Conservation (phyloP, 2,329 filamentous ascomycete species). For the Lachnellula arida region DNA sequence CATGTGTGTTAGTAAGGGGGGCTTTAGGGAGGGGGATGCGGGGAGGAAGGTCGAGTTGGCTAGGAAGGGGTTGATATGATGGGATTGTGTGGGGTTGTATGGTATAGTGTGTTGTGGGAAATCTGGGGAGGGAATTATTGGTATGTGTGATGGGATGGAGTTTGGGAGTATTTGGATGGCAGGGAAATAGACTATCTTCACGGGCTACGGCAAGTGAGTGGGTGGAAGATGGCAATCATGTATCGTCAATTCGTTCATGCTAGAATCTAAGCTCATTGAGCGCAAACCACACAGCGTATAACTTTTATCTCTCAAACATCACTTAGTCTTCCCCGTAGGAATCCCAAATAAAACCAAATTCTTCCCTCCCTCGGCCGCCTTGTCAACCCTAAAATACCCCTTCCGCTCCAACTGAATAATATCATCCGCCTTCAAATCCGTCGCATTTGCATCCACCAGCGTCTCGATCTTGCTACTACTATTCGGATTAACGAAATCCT, state of each 20-base stretch:
- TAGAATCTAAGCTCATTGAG: neutral
- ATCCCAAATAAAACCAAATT: conserved; percentile 64
- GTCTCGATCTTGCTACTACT: conserved; percentile 73
- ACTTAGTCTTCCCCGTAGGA: conserved; percentile 55
- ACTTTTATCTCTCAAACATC: conserved; percentile 1
- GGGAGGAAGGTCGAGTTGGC: conserved; percentile 74
- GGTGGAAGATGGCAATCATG: neutral
- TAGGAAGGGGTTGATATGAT: conserved; percentile 68
- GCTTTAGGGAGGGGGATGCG: conserved; percentile 67
- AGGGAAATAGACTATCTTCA: neutral
- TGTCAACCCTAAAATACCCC: conserved; percentile 85
- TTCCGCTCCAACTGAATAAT: conserved; percentile 95
- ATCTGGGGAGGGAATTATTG: neutral
- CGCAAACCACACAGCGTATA: neutral
- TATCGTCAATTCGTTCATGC: conserved; percentile 9
- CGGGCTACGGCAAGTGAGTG: neutral
- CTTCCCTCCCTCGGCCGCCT: conserved; percentile 52
- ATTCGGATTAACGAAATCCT: conserved; percentile 71
- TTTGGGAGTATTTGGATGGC: neutral
- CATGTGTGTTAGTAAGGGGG: conserved; percentile 70
- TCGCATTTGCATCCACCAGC: conserved; percentile 75
- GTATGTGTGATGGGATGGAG: neutral
- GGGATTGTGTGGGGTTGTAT: neutral
- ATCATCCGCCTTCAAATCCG: conserved; percentile 74
- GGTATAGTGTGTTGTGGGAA: neutral